A percentile compares a stretch with the other conserved stretches of the same genome.
Conservation (phyloP, 208 protist species). For the Acanthamoeba quina region DNA sequence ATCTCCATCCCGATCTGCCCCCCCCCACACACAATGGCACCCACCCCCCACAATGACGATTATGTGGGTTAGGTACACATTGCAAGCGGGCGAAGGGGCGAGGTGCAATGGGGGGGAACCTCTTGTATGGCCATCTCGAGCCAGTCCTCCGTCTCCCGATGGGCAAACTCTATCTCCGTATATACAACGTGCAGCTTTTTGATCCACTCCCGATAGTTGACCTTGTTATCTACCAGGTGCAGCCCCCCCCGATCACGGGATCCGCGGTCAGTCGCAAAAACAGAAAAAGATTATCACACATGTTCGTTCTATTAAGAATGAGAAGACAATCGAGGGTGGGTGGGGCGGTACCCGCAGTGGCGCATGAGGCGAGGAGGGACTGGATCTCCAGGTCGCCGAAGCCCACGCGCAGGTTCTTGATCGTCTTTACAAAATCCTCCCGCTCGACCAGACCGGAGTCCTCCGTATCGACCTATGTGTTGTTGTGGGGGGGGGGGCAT, state of each 20-base stretch:
- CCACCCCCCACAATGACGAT: too few species aligned
- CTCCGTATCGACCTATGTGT: not conserved
- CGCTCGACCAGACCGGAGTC: not conserved
- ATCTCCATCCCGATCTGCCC: slow-evolving; percentile 52
- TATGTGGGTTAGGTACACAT: not conserved
- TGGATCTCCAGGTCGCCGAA: slow-evolving; percentile 34
- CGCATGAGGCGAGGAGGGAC: slow-evolving; percentile 5
- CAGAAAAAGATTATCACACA: too few species aligned
- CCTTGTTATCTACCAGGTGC: not conserved
- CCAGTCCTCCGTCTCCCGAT: slow-evolving; percentile 45
- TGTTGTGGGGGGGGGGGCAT: not conserved
- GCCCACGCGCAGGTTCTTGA: slow-evolving; percentile 33
- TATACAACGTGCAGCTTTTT: slow-evolving; percentile 56
- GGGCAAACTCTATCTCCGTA: slow-evolving; percentile 24
- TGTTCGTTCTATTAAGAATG: too few species aligned
- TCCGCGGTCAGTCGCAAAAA: too few species aligned
- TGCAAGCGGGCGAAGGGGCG: not conserved
- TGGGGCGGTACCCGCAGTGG: not conserved
- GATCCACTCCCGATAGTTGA: slow-evolving; percentile 52
- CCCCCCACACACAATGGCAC: not conserved
- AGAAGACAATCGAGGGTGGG: too few species aligned
- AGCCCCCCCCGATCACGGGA: too few species aligned
- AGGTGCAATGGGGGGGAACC: not conserved
- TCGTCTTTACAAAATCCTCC: slow-evolving; percentile 48
- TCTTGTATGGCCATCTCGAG: slow-evolving; percentile 27